Percentiles rank a stretch among this genome's conserved stretches.
Evolutionary conservation across 768 basidiomycete genomes (phyloP).

Genomic region (Neoboletus magnificus): DNA sequence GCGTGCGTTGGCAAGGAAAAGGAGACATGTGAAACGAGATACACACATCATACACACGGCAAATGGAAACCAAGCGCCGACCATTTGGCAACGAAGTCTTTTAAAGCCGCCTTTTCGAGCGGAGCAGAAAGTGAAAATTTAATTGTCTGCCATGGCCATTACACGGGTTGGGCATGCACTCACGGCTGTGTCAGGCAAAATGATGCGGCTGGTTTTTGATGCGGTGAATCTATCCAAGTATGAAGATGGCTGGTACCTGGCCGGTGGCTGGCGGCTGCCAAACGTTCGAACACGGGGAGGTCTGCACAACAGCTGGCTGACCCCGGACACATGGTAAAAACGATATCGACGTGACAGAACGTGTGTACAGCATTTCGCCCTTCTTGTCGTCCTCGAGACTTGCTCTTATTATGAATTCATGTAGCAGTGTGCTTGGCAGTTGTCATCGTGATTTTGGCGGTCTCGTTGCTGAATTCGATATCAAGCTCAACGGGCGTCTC

Average conservation of each 20-base stretch:
- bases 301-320: not conserved
- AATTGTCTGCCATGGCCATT: conserved; percentile 1
- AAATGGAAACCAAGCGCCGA: conserved; percentile 13
- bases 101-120: conserved; percentile 19
- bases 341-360: not conserved
- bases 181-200: conserved; percentile 15
- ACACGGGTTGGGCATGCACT: not conserved
- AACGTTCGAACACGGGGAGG: not conserved
- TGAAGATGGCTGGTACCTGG: conserved; percentile 20
- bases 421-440: not conserved
- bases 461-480: not conserved
- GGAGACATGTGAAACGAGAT: not conserved
- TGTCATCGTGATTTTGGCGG: not conserved
- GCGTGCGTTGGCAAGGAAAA: not conserved
- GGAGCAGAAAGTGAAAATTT: conserved; percentile 15
- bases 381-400: not conserved
- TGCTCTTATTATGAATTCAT: not conserved
- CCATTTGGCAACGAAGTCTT: not conserved
- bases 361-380: conserved; percentile 3
- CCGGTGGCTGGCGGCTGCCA: conserved; percentile 10
- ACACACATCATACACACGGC: conserved; percentile 27
- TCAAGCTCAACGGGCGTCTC: not conserved
- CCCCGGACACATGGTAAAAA: conserved; percentile 5
- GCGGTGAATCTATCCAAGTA: not conserved
- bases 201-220: conserved; percentile 21